Evolutionary conservation across 2,329 filamentous ascomycete genomes (phyloP), one percentile per base, ranked within the genome.

Genomic region (Zymoseptoria tritici): DNA sequence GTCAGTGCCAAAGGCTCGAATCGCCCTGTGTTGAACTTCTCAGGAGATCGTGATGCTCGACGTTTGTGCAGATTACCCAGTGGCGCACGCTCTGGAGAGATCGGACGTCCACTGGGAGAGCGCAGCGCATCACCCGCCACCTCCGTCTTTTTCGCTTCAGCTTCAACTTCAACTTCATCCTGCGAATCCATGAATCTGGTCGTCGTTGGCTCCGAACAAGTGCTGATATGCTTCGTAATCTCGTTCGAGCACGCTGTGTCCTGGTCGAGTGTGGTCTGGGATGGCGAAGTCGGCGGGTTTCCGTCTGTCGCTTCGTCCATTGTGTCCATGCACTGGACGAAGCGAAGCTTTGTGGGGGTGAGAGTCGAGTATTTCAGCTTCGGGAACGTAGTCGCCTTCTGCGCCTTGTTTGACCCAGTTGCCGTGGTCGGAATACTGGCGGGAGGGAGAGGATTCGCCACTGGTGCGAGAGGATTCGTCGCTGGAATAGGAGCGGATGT

Each of bases 21-120:
- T 20, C 62, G 58, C 22, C 62, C 64, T 19, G 51, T 65, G 55
- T 65, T 64, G 59, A 69, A 68, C 58, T 71, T 70, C 51, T 70
- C 61, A 4, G 66, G 69, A 20, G 68, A 71, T 13, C 58, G 57
- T 22, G 65, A 64, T 9, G 60, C 64, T 22, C 67, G 64, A 9
- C 68, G 66, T 60, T 68, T 65, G 57, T 67, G 67, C 21, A 70
- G 52, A 52, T 53, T 66, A 11, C 60, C 63, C 4, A 61, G 58
- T 26, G 59, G 36, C 19, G 24, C 29, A 11, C 20, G 22, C 9
- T 57, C 49, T 20, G 55, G 31, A 8, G 36, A 46, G 36, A 46
- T 46, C 13, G 13, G 36, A 16, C 13, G 36, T 46, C 11, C 13
- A n/a, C 36, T 46, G 11, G 36, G 36, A 13, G 36, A 16, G 36